Evolutionary conservation across 495 filamentous ascomycete species (phyloP), one percentile per base, ranked within the genome.

Genomic region (Neurospora discreta): DNA sequence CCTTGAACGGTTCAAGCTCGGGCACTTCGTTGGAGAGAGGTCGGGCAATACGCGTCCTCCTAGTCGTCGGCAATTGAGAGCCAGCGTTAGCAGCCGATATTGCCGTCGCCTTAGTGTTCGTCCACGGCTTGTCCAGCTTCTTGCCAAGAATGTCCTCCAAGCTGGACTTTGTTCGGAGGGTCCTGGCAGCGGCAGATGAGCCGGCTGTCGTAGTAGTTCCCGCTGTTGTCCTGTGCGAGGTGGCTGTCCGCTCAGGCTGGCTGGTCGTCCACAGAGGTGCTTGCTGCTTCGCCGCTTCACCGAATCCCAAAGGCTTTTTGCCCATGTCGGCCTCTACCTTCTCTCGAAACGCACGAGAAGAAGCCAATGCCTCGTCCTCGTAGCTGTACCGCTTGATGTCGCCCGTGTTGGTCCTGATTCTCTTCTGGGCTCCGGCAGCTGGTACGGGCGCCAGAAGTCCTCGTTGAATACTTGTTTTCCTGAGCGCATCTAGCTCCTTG

Each of bases 1-100:
- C 82, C 30, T 80, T 76, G 68, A 83, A 74, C 3, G 82, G 80
- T 33, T 82, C 71, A 30, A 78, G 75, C 13, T 76, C 74, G 41
- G 71, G 70, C 30, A 69, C 71, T 42, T 74, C 76, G 74, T 46
- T 73, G 60, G 52, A 60, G 23, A 60, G 52, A 60, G 52, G 52
- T 26, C 26, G 52, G 52, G 52, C 52, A 33, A 60, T 60, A 33
- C 52, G 68, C 73, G 60, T 70, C 71, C 18, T 42, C 46, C 30
- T 73, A 46, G 11, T 65, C 38, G 36, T 3, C 5, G 23, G 52
- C 26, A 60, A 60, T 60, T 60, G 52, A 60, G 52, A 60, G 52
- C 52, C 52, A 3, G 52, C 30, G 15, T 60, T 60, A 33, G 13
- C 52, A 60, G 52, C 52, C 13, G 15, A 18, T 60, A 26, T 60